Conservation (phyloP, 257 asterid species). For the Scutellaria barbata region DNA sequence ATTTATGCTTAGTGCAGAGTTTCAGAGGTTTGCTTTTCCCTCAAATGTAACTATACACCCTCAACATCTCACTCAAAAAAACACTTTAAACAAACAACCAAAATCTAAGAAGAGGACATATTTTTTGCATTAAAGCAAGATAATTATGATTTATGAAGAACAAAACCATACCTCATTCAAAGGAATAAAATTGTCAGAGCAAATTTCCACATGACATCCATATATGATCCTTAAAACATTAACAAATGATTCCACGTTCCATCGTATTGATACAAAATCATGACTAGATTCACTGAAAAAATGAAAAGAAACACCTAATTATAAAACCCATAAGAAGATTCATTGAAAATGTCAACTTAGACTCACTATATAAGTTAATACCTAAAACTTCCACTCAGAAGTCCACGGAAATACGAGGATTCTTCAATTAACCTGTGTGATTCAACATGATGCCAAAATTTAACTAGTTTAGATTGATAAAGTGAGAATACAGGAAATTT, state of each 20-base stretch:
- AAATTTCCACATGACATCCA: conserved; percentile 63
- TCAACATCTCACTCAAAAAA: conserved; percentile 1
- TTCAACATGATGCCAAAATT: conserved; percentile 28
- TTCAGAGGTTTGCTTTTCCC: background rate
- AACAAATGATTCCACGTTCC: conserved; percentile 68
- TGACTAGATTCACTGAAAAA: conserved; percentile 63
- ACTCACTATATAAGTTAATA: conserved; percentile 21
- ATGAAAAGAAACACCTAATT: background rate
- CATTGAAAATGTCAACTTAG: background rate
- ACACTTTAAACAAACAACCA: conserved; percentile 8
- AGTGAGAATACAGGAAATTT: conserved; percentile 3
- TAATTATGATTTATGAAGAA: background rate
- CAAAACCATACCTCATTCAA: conserved; percentile 61
- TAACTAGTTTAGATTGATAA: background rate
- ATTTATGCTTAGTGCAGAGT: background rate
- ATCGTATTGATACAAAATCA: conserved; percentile 50
- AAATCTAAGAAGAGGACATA: conserved; percentile 5
- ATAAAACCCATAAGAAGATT: background rate
- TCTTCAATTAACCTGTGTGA: conserved; percentile 60
- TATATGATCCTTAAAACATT: conserved; percentile 54
- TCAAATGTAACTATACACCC: background rate
- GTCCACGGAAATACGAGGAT: conserved; percentile 81
- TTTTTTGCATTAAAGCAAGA: background rate
- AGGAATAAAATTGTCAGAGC: conserved; percentile 54
- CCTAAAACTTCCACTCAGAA: conserved; percentile 78